Evolutionary conservation across 2,329 filamentous ascomycete species (phyloP).

Genomic region (Aspergillus floridensis): DNA sequence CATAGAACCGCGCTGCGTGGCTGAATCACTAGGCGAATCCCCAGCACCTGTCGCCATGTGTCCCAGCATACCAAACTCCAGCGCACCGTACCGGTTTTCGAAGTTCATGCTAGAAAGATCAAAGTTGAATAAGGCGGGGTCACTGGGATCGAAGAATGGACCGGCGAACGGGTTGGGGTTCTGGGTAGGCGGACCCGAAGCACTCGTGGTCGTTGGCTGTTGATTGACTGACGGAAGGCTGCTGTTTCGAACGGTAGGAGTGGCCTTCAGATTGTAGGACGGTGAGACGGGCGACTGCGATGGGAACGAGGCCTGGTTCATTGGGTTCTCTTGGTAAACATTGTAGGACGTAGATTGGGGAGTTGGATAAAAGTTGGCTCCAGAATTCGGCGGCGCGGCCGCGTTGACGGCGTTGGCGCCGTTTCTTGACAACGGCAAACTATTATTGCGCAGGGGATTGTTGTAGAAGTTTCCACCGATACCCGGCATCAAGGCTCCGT

Average conservation of each 20-base stretch:
- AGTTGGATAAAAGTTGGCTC: conserved; percentile 34
- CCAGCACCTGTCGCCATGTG: conserved; percentile 91
- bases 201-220: conserved; percentile 47
- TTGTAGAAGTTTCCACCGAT: conserved; percentile 65
- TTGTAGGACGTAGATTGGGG: conserved; percentile 39
- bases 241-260: conserved; percentile 35
- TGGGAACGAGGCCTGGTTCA: conserved; percentile 55
- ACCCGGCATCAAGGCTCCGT: conserved; percentile 84
- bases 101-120: conserved; percentile 93
- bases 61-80: conserved; percentile 93
- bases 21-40: conserved; percentile 69
- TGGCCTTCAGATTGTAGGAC: conserved; percentile 59
- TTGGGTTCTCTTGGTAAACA: conserved; percentile 50
- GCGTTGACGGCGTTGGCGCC: conserved; percentile 29
- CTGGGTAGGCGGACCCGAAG: conserved; percentile 47
- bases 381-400: conserved; percentile 24
- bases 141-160: conserved; percentile 80
- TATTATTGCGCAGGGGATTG: conserved; percentile 30
- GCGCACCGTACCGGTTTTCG: conserved; percentile 89
- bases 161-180: conserved; percentile 49
- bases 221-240: conserved; percentile 45
- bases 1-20: conserved; percentile 48
- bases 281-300: conserved; percentile 70
- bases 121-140: conserved; percentile 92
- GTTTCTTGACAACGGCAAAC: conserved; percentile 33